A percentile compares a stretch with the other conserved stretches of the same genome.
Conservation (phyloP, 768 basidiomycete species). For the Mycena leptocephala region DNA sequence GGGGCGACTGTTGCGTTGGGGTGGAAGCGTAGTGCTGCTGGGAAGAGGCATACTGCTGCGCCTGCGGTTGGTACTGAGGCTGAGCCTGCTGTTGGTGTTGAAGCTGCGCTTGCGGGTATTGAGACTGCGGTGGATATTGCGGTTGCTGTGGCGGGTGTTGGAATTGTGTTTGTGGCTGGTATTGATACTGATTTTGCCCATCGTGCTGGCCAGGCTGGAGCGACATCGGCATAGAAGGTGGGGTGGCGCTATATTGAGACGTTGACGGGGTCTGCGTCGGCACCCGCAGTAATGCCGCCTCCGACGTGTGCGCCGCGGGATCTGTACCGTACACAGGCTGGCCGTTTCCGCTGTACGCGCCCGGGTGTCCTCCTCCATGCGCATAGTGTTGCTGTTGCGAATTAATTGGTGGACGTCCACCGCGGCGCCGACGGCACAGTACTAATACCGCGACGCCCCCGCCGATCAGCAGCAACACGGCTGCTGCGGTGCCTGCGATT, state of each 20-base stretch:
- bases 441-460: not conserved
- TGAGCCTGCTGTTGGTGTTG: not conserved
- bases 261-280: not conserved
- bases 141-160: too few relatives aligned
- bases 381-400: not conserved
- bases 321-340: not conserved
- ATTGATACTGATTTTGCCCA: not conserved
- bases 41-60: not conserved
- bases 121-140: too few relatives aligned
- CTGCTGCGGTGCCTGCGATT: constrained; percentile 17
- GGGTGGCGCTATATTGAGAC: not conserved
- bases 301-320: not conserved
- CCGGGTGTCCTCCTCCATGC: not conserved
- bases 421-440: not conserved
- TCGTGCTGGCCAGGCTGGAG: too few relatives aligned
- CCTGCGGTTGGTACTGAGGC: not conserved
- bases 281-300: not conserved
- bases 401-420: not conserved
- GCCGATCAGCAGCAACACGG: constrained; percentile 1
- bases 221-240: not conserved
- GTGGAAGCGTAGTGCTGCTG: too few relatives aligned
- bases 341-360: not conserved
- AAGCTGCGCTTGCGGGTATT: too few relatives aligned
- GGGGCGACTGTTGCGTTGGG: too few relatives aligned
- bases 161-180: too few relatives aligned